These are phyloP conservation scores for Diplodia mutila DNA, from an alignment of 2,329 filamentous ascomycete species.

Conservation along the genomic window DNA sequence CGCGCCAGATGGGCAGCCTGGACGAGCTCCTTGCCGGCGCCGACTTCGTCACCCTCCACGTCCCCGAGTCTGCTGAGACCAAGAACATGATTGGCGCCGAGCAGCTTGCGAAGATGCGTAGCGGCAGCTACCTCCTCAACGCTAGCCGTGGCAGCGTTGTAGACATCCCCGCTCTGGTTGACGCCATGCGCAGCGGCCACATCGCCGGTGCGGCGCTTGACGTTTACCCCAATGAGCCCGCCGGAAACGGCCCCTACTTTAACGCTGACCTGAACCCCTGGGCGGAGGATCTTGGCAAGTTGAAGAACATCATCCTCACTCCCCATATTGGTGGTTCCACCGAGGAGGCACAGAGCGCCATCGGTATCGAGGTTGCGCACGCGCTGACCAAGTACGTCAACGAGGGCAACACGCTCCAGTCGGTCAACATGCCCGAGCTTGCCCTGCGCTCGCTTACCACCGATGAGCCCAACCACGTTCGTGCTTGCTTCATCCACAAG, in stretches of 20 bases:
- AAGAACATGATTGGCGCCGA: conserved; percentile 83
- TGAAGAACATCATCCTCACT: conserved; percentile 93
- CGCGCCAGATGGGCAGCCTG: conserved; percentile 78
- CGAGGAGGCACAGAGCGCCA: conserved; percentile 94
- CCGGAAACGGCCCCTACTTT: conserved; percentile 94
- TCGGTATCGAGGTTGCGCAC: conserved; percentile 89
- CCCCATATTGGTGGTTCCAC: conserved; percentile 98
- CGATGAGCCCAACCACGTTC: conserved; percentile 85
- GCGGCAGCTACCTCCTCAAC: conserved; percentile 92
- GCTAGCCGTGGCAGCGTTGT: conserved; percentile 92
- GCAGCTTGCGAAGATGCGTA: conserved; percentile 88
- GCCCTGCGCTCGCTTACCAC: conserved; percentile 85
- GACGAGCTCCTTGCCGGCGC: conserved; percentile 75
- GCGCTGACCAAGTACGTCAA: conserved; percentile 94
- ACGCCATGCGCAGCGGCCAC: conserved; percentile 82
- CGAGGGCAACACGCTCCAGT: conserved; percentile 85
- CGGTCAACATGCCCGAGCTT: conserved; percentile 97
- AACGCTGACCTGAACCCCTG: conserved; percentile 79
- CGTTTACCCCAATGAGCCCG: conserved; percentile 92
- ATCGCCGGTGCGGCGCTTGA: conserved; percentile 94
- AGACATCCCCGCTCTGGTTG: conserved; percentile 88
- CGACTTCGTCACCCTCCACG: conserved; percentile 94
- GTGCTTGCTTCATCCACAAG: conserved; percentile 94
- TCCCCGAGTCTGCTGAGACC: conserved; percentile 91
- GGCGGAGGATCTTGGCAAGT: conserved; percentile 78